Evolutionary conservation across 257 asterid species (phyloP).

Genomic region (Penstemon barbatus): DNA sequence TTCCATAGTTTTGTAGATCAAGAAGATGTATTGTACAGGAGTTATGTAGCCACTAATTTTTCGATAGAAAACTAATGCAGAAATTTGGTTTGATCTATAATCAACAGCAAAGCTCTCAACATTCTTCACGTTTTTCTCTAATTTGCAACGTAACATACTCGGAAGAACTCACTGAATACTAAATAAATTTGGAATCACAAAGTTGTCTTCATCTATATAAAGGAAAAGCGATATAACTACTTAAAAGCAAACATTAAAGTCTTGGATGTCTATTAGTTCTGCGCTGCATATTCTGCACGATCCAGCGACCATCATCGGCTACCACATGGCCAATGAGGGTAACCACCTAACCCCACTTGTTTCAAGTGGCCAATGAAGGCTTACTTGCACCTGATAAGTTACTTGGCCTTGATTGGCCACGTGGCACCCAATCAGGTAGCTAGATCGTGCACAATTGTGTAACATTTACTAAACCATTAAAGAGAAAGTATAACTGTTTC

Average conservation of each 20-base stretch:
- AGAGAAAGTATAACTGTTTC: neutral
- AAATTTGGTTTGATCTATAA: slow-evolving; percentile 16
- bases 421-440: too few species aligned
- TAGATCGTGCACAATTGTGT: too few species aligned
- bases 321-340: too few species aligned
- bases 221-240: neutral
- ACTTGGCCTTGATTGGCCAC: too few species aligned
- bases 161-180: neutral
- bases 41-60: slow-evolving; percentile 25
- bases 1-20: slow-evolving; percentile 49
- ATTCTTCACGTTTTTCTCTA: neutral
- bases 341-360: too few species aligned
- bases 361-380: too few species aligned
- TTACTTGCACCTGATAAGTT: too few species aligned
- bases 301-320: too few species aligned
- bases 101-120: neutral
- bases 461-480: neutral
- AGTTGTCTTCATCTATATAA: neutral
- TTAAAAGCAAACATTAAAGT: neutral
- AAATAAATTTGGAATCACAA: neutral
- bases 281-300: too few species aligned
- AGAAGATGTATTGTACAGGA: slow-evolving; percentile 30
- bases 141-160: neutral
- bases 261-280: neutral
- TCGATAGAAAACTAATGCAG: slow-evolving; percentile 17